A percentile compares a stretch with the other conserved stretches of the same genome.
These are phyloP conservation scores for Massarina eburnea DNA, from an alignment of 2,329 filamentous ascomycete species.

Conservation along the genomic window DNA sequence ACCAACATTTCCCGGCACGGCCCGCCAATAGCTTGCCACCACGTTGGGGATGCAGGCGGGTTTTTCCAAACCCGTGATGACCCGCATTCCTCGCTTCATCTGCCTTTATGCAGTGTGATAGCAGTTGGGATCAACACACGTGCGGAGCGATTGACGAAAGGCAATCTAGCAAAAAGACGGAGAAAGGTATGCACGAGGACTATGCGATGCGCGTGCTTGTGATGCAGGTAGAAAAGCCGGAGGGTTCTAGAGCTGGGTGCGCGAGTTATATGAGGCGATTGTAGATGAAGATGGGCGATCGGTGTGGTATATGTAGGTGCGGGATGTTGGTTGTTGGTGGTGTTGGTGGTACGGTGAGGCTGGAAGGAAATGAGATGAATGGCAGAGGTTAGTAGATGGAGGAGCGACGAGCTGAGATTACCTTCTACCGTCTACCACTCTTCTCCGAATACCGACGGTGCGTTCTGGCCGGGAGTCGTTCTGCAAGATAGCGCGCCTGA, in stretches of 20 bases:
- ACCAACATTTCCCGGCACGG: background rate
- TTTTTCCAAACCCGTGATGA: constrained; percentile 1
- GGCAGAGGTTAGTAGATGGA: background rate
- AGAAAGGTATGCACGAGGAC: too few species aligned
- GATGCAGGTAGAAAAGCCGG: background rate
- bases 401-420: background rate
- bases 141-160: background rate
- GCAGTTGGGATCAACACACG: background rate
- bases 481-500: background rate
- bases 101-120: constrained; percentile 12
- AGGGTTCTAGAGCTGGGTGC: background rate
- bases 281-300: background rate
- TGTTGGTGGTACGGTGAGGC: background rate
- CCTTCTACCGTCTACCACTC: too few species aligned
- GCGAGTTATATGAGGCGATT: background rate
- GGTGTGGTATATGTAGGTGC: background rate
- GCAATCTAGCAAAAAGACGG: too few species aligned
- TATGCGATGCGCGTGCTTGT: background rate
- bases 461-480: background rate
- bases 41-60: constrained; percentile 9
- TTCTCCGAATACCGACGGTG: too few species aligned
- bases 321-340: background rate
- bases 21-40: constrained; percentile 14
- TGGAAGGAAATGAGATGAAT: background rate
- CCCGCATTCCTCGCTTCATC: constrained; percentile 3